Percentiles rank a stretch among this genome's conserved stretches.
These are phyloP conservation scores for Entomortierella chlamydospora DNA, from an alignment of 192 early-diverging fungal genomes.

Conservation along the genomic window DNA sequence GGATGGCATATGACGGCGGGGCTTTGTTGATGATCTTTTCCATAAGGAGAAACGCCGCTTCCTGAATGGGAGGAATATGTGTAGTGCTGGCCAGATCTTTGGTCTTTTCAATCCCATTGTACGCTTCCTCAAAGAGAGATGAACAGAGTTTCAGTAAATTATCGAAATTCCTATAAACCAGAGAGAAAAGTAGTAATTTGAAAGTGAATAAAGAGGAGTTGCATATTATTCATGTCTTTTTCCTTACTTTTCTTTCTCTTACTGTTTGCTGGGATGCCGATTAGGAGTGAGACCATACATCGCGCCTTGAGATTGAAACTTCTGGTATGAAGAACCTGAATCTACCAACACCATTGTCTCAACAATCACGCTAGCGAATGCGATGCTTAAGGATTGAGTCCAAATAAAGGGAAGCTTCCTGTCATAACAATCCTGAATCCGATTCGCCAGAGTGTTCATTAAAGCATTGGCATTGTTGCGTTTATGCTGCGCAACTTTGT, in stretches of 20 bases:
- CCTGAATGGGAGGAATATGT: constrained; percentile 15
- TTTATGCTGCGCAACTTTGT: constrained; percentile 30
- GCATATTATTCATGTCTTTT: too few relatives aligned
- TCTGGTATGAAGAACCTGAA: background rate
- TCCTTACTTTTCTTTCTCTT: background rate
- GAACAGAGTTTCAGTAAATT: constrained; percentile 14
- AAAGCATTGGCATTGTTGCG: constrained; percentile 22
- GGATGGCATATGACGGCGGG: background rate
- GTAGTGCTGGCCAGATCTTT: background rate
- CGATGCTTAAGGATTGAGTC: constrained; percentile 28
- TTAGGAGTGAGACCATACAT: background rate
- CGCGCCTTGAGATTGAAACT: background rate
- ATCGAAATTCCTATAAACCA: background rate
- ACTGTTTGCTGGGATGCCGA: constrained; percentile 1
- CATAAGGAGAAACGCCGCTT: constrained; percentile 18
- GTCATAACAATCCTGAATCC: constrained; percentile 9
- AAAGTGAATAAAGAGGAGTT: too few relatives aligned
- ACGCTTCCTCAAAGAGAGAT: constrained; percentile 18
- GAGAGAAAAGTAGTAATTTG: background rate
- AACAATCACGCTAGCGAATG: constrained; percentile 13
- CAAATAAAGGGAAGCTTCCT: constrained; percentile 10
- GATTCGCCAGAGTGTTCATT: constrained; percentile 15
- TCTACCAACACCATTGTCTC: constrained; percentile 20
- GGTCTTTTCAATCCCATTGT: constrained; percentile 1
- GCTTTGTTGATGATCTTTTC: constrained; percentile 44